A percentile compares a stretch with the other conserved stretches of the same genome.
phyloP scores from a whole-genome alignment of 2,329 filamentous ascomycete genomes.

The Ophiobolus disseminans region DNA sequence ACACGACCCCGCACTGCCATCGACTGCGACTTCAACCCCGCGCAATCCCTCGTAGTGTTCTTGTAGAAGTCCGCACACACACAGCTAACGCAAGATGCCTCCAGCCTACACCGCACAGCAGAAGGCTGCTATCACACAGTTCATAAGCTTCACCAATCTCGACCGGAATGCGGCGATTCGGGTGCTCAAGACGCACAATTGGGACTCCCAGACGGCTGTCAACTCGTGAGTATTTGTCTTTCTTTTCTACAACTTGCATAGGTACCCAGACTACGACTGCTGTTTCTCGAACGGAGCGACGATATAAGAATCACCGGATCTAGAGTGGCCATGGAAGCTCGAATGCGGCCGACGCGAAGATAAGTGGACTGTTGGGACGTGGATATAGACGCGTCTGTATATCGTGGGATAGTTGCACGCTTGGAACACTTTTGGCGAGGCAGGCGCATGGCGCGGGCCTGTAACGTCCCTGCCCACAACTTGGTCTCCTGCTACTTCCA shows the following conservation, averaged over 20 bases:
- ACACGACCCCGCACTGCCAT: not conserved
- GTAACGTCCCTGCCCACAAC: too few relatives aligned
- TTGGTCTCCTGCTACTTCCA: too few relatives aligned
- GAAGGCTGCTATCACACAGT: slow-evolving; percentile 55
- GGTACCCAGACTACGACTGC: not conserved
- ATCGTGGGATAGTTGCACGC: too few relatives aligned
- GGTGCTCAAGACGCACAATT: slow-evolving; percentile 54
- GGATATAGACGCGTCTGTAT: too few relatives aligned
- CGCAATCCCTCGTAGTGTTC: too few relatives aligned
- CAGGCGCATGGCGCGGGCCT: too few relatives aligned
- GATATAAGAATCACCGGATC: not conserved
- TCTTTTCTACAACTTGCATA: slow-evolving; percentile 1
- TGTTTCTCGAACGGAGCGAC: not conserved
- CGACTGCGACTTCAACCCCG: slow-evolving; percentile 6
- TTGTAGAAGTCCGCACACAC: not conserved
- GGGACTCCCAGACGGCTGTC: slow-evolving; percentile 54
- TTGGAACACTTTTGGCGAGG: too few relatives aligned
- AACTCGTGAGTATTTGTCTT: slow-evolving; percentile 53
- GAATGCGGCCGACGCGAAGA: too few relatives aligned
- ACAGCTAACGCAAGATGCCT: slow-evolving; percentile 51
- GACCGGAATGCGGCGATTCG: slow-evolving; percentile 55
- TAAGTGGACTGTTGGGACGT: too few relatives aligned
- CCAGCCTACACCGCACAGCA: slow-evolving; percentile 55
- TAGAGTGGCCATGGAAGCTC: too few relatives aligned
- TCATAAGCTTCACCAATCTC: slow-evolving; percentile 53